Evolutionary conservation across 805 yeast species (phyloP), one percentile per base, ranked within the genome.

Genomic region (Nakazawaea laoshanensis): DNA sequence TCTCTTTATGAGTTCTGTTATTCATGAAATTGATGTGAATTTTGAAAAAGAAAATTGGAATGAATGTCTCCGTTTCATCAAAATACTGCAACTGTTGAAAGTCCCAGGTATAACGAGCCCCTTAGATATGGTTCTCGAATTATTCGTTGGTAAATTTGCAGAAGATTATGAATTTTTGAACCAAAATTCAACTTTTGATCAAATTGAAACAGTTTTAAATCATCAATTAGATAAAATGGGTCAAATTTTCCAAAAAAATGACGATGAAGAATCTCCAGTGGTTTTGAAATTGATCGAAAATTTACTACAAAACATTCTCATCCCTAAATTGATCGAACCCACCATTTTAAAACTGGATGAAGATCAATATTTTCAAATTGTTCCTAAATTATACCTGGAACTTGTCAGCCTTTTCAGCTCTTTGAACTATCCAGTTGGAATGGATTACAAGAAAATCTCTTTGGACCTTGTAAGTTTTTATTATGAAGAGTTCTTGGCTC

Each of bases 1-100:
- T 45, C 60, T 83, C 13, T 83, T 85, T 48, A 78, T 80, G 25
- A 79, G 70, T 48, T 83, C 92, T 0, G 64, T 81, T 6, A 50
- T 84, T 11, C 54, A 74, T 29, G 94, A 85, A 48, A 63, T 83
- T 38, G 88, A 81, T 32, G 53, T 64, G 19, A 77, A 68, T 40
- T 65, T 67, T 38, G 72, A 67, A 27, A 47, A 61, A 2, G 55
- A 61, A 27, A 72, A 76, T 24, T 70, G 53, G 41, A 50, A 45
- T 3, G 50, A 52, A 14, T 62, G 70, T 10, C 45, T 14, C 45
- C 45, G 23, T 28, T 36, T 26, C 16, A 19, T 30, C 18, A 29
- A 10, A 24, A 19, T 30, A 16, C 53, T 22, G 54, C 48, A 4
- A 52, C 56, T 8, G 52, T 51, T 12, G 54, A 25, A 56, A 55